phyloP scores from a whole-genome alignment of 2,329 filamentous ascomycete genomes.

The Lecanicillium sp. region DNA sequence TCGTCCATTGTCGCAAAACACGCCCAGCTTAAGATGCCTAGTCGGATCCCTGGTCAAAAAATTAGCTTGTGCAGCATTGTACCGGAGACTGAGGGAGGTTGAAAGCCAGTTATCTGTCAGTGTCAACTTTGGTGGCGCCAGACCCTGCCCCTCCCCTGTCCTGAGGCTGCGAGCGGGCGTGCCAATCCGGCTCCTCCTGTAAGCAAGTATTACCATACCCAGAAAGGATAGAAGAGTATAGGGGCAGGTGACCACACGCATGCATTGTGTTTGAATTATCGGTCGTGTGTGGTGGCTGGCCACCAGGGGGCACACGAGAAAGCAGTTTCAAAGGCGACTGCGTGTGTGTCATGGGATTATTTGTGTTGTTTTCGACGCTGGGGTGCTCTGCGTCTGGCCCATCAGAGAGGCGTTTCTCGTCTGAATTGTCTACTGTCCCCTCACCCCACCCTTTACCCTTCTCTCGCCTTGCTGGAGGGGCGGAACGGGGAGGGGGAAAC shows the following conservation, averaged over 20 bases:
- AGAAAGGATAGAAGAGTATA: no score
- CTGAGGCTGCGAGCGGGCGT: background rate
- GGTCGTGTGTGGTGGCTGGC: no score
- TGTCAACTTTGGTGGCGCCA: background rate
- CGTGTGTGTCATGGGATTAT: no score
- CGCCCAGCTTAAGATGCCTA: no score
- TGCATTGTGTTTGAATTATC: no score
- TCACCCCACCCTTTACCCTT: background rate
- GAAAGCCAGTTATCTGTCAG: slow-evolving; percentile 4
- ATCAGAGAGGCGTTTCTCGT: slow-evolving; percentile 8
- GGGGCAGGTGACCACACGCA: background rate
- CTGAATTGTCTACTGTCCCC: slow-evolving; percentile 1
- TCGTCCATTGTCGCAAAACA: no score
- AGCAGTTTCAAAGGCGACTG: no score
- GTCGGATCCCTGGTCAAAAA: no score
- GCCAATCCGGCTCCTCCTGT: background rate
- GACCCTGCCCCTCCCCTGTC: background rate
- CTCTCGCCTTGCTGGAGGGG: background rate
- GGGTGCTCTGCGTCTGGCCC: background rate
- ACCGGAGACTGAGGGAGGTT: no score
- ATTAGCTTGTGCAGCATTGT: no score
- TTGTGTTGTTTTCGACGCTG: background rate
- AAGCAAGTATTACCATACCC: no score
- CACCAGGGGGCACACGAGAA: no score
- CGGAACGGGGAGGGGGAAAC: background rate